Conservation (phyloP, 2,329 filamentous ascomycete genomes). For the Aspergillus fumigatus region DNA sequence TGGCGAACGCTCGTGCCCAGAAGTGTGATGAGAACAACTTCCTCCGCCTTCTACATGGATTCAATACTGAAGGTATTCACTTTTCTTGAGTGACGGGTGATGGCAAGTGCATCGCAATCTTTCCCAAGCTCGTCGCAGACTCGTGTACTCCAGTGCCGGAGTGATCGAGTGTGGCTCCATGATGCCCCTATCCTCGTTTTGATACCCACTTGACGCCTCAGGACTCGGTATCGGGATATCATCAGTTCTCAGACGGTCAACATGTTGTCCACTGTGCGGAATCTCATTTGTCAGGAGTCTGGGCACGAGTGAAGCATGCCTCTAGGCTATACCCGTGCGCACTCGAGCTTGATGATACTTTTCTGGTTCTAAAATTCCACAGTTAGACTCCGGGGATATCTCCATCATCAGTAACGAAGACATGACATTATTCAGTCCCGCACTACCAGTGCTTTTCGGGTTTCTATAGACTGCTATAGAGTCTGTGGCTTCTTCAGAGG, state of each 20-base stretch:
- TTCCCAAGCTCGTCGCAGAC: background rate
- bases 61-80: slow-evolving; percentile 37
- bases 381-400: background rate
- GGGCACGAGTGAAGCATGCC: background rate
- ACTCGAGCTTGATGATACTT: background rate
- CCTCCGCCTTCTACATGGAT: slow-evolving; percentile 66
- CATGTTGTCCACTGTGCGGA: too few species aligned
- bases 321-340: background rate
- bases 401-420: background rate
- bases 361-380: background rate
- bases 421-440: background rate
- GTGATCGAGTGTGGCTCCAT: background rate
- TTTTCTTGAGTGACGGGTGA: slow-evolving; percentile 1
- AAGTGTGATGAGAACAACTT: slow-evolving; percentile 89
- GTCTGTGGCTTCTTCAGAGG: too few species aligned
- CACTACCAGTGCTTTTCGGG: background rate
- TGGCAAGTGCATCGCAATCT: background rate
- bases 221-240: background rate
- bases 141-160: background rate
- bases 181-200: background rate
- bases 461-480: background rate
- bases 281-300: background rate
- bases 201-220: background rate
- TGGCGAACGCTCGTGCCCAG: slow-evolving; percentile 70
- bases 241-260: too few species aligned